Base-by-base conservation (phyloP, 2,329 filamentous ascomycete genomes). In the Cladosporium colombiae region DNA sequence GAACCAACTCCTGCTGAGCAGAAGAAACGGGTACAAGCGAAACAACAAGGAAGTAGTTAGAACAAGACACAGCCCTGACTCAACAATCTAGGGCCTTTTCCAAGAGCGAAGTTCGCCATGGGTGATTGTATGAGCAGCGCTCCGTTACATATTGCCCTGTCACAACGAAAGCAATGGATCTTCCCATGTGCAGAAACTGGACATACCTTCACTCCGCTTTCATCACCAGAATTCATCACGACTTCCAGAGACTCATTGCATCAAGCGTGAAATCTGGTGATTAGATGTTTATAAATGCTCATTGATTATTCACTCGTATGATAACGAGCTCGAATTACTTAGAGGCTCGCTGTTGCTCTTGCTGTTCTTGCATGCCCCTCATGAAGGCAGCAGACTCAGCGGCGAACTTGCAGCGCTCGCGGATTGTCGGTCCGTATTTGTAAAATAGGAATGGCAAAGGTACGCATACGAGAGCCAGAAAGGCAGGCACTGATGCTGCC, bases 401-500 rank as follows among this genome's bases (percentile, higher is more conserved):
- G 6, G 90, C 87, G 73, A 85, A 93, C 79, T 89, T 88, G 83
- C 90, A 92, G 73, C 82, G 85, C 74, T 83, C 80, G 27, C 90
- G 84, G 71, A 93, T 89, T 29, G 68, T 25, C 6, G 77, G 79
- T 46, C 91, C 91, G 74, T 92, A 92, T 71, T 85, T 88, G 80
- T 91, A 91, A 77, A 94, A 91, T 14, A 94, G 75, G 76, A 91
- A 89, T 0, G 91, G 91, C 72, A 91, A 89, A 0, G 91, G 90
- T n/a, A 92, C 81, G 76, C 90, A 93, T 13, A 83, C 84, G 4
- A 93, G 76, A 0, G 90, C 86, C 4, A 94, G 81, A 79, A 94
- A 93, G 0, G 88, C 91, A 0, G 90, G 91, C 13, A 94, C 80
- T 0, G 86, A 87, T 35, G 84, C 87, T 1, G 89, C 91, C 91